Percentiles rank a stretch among this genome's conserved stretches.
Conservation (phyloP, 192 early-diverging fungal genomes). For the Coemansia sp. region DNA sequence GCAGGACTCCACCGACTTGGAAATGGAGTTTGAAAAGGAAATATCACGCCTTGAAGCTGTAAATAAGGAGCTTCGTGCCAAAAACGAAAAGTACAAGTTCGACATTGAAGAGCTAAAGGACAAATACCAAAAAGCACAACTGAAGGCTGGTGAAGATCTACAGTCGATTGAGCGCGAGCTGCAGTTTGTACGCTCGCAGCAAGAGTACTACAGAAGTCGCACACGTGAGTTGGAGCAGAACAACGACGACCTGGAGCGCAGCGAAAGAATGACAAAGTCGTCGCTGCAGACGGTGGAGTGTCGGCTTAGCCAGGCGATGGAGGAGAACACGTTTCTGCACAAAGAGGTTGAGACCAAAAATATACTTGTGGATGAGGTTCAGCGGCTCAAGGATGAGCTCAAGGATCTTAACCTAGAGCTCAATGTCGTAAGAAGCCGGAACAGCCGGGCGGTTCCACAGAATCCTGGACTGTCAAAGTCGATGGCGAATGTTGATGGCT, state of each 20-base stretch:
- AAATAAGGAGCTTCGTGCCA: constrained; percentile 63
- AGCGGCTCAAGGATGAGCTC: constrained; percentile 77
- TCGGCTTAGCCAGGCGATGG: constrained; percentile 71
- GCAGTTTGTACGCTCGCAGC: constrained; percentile 67
- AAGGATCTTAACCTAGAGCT: constrained; percentile 60
- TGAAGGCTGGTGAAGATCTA: constrained; percentile 66
- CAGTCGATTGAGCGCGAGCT: constrained; percentile 74
- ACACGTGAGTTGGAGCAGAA: constrained; percentile 75
- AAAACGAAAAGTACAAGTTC: constrained; percentile 63
- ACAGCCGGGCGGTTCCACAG: constrained; percentile 37
- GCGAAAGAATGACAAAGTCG: constrained; percentile 65
- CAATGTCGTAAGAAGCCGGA: constrained; percentile 52
- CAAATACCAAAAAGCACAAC: constrained; percentile 66
- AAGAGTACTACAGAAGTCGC: constrained; percentile 70
- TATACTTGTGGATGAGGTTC: constrained; percentile 69
- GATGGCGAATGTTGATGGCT: constrained; percentile 26
- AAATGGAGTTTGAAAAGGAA: constrained; percentile 73
- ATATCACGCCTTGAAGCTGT: constrained; percentile 67
- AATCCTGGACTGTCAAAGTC: constrained; percentile 41
- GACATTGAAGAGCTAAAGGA: constrained; percentile 77
- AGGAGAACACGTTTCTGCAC: constrained; percentile 66
- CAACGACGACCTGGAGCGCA: constrained; percentile 77
- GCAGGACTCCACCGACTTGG: constrained; percentile 66
- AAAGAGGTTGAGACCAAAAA: constrained; percentile 70
- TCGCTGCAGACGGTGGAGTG: constrained; percentile 69